phyloP scores from a whole-genome alignment of 129 eudicot species.

The Flaveria linearis region DNA sequence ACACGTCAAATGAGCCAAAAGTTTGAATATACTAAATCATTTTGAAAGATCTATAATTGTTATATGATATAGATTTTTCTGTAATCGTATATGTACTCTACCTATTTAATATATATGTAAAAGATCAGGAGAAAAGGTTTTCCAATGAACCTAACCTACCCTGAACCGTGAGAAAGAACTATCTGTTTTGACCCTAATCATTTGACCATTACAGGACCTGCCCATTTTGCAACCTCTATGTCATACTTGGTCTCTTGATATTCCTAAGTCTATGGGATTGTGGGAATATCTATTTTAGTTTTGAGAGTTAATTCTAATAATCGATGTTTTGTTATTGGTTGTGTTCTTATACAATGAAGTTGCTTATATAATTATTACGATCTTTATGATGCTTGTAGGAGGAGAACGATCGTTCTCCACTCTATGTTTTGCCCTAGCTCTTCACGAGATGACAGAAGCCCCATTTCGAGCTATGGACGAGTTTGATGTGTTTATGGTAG shows the following conservation, averaged over 20 bases:
- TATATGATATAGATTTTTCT: background rate
- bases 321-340: background rate
- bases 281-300: background rate
- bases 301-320: background rate
- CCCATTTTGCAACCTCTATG: background rate
- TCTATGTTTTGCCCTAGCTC: constrained; percentile 90
- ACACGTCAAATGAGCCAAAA: background rate
- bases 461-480: constrained; percentile 99
- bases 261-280: background rate
- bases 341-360: background rate
- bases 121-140: background rate
- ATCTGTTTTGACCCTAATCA: background rate
- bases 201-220: constrained; percentile 2
- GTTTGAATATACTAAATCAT: background rate
- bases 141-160: background rate
- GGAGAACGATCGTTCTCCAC: constrained; percentile 96
- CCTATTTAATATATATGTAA: background rate
- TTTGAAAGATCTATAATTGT: background rate
- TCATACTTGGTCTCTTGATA: background rate
- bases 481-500: constrained; percentile 98
- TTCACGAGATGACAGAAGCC: constrained; percentile 97
- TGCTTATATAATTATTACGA: background rate
- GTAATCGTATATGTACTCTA: background rate
- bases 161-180: background rate
- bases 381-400: constrained; percentile 48